phyloP scores from a whole-genome alignment of 2,329 filamentous ascomycete species.

The Trichoderma sp. region DNA sequence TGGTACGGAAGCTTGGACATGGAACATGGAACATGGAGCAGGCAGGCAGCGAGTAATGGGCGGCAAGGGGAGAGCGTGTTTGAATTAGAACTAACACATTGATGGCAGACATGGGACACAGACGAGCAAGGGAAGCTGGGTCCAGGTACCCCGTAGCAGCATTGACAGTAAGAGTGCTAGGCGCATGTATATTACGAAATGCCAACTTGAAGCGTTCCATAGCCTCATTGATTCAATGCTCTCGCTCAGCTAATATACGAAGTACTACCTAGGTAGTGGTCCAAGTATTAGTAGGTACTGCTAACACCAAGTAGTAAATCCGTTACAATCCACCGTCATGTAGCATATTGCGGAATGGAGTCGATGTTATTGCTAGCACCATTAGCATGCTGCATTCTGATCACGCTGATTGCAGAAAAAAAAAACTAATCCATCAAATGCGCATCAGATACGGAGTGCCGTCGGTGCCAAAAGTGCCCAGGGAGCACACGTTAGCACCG shows the following conservation, averaged over 20 bases:
- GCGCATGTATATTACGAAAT: neutral
- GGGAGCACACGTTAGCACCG: neutral
- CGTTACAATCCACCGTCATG: neutral
- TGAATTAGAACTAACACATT: neutral
- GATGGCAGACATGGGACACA: neutral
- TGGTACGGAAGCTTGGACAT: neutral
- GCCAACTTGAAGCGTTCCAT: neutral
- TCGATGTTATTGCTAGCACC: neutral
- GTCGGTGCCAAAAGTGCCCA: neutral
- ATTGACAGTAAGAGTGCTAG: neutral
- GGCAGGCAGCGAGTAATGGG: slow-evolving; percentile 3
- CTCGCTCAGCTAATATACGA: neutral
- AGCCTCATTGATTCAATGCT: neutral
- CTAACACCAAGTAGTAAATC: neutral
- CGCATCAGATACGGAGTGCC: neutral
- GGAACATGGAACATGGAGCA: neutral
- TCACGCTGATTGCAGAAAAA: slow-evolving; percentile 9
- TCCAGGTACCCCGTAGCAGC: neutral
- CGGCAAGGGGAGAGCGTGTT: neutral
- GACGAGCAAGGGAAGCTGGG: neutral
- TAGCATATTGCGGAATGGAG: neutral
- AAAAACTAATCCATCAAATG: neutral
- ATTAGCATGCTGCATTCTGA: neutral
- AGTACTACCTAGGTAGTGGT: neutral
- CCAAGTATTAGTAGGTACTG: neutral